These are phyloP conservation scores for Nymphaea colorata DNA, from an alignment of 164 flowering plant species.

Conservation along the genomic window DNA sequence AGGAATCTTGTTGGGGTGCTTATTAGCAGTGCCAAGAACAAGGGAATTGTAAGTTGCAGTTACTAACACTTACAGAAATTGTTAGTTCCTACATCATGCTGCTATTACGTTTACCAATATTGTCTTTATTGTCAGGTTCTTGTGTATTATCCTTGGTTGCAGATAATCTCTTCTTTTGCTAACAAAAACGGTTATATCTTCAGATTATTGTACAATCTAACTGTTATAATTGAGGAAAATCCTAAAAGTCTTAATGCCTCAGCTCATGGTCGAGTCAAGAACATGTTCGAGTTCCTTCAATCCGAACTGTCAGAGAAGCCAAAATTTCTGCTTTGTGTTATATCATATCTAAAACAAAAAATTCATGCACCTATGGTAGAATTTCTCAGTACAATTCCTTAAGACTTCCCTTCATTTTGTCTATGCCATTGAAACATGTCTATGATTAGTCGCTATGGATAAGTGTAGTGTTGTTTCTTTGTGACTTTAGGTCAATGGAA, in stretches of 20 bases:
- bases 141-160: constrained; percentile 30
- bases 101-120: too few relatives aligned
- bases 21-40: constrained; percentile 37
- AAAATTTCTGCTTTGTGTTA: constrained; percentile 42
- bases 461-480: neutral
- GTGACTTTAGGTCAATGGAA: constrained; percentile 24
- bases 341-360: constrained; percentile 53
- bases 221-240: neutral
- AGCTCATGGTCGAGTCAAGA: constrained; percentile 43
- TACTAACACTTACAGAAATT: too few relatives aligned
- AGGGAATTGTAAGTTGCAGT: constrained; percentile 58
- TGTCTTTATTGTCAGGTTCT: too few relatives aligned
- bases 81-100: too few relatives aligned
- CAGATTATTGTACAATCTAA: too few relatives aligned
- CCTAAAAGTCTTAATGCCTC: constrained; percentile 28
- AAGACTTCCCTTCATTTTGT: neutral
- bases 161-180: too few relatives aligned
- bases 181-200: constrained; percentile 14
- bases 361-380: constrained; percentile 54
- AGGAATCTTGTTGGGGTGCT: constrained; percentile 32
- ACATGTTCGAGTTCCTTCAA: constrained; percentile 42
- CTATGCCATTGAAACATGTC: neutral
- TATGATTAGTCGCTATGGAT: neutral
- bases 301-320: constrained; percentile 44
- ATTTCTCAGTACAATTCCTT: neutral